A percentile compares a stretch with the other conserved stretches of the same genome.
These are phyloP conservation scores for Coemansia sp. DNA, from an alignment of 192 early-diverging fungal species.

Conservation along the genomic window DNA sequence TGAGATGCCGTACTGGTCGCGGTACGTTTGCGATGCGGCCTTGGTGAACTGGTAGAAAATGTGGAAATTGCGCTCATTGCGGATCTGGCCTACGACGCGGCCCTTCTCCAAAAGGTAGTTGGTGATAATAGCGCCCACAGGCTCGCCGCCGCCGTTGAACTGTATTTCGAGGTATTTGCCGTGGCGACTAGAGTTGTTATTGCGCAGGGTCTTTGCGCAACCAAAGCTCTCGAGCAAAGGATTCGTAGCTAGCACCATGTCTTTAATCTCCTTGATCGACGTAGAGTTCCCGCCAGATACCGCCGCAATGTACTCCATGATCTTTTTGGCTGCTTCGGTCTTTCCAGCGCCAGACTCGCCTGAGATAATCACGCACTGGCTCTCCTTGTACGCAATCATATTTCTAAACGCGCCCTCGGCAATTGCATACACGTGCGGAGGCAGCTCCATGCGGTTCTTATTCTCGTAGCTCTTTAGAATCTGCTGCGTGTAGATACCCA, in stretches of 20 bases:
- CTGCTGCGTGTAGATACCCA: slow-evolving; percentile 92
- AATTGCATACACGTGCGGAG: slow-evolving; percentile 98
- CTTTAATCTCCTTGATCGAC: slow-evolving; percentile 91
- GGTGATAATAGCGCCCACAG: slow-evolving; percentile 95
- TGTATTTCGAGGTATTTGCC: slow-evolving; percentile 99
- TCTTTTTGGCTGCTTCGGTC: slow-evolving; percentile 89
- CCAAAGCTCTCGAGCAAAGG: slow-evolving; percentile 98
- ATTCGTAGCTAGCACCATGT: slow-evolving; percentile 99
- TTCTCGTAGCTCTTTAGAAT: slow-evolving; percentile 86
- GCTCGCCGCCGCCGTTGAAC: slow-evolving; percentile 89
- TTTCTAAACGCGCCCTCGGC: slow-evolving; percentile 89
- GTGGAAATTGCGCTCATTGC: slow-evolving; percentile 97
- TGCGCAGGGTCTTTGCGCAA: slow-evolving; percentile 97
- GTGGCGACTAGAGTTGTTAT: slow-evolving; percentile 98
- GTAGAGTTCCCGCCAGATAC: slow-evolving; percentile 78
- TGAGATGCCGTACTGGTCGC: slow-evolving; percentile 67
- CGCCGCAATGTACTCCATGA: slow-evolving; percentile 98
- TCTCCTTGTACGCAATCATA: slow-evolving; percentile 98
- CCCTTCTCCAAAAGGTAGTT: slow-evolving; percentile 98
- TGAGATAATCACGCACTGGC: slow-evolving; percentile 98
- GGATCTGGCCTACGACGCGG: slow-evolving; percentile 92
- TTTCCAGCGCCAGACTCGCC: slow-evolving; percentile 95
- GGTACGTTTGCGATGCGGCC: slow-evolving; percentile 72
- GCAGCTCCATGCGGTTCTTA: slow-evolving; percentile 82
- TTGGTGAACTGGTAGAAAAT: slow-evolving; percentile 93